Evolutionary conservation across 352 stramenopile genomes (phyloP).

Genomic region (Globisporangium nagaii): DNA sequence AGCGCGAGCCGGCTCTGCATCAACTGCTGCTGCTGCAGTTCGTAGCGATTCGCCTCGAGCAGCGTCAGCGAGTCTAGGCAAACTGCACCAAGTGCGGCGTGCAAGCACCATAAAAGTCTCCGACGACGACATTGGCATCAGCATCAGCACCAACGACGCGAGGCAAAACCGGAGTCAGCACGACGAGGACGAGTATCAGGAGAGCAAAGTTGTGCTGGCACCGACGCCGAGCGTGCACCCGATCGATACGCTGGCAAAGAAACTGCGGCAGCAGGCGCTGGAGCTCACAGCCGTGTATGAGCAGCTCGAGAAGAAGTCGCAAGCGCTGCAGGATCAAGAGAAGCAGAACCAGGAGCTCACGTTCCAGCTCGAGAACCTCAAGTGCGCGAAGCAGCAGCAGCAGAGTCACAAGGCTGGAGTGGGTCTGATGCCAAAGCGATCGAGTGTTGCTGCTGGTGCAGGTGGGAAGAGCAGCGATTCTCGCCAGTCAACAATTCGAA

Average conservation of each 20-base stretch:
- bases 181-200: neutral
- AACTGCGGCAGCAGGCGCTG: constrained; percentile 58
- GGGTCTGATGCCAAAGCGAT: neutral
- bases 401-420: constrained; percentile 1
- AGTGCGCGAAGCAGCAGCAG: constrained; percentile 9
- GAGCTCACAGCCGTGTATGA: constrained; percentile 74
- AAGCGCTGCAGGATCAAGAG: constrained; percentile 30
- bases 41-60: too few species aligned
- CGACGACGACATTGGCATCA: neutral
- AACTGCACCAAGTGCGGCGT: neutral
- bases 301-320: constrained; percentile 52
- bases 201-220: neutral
- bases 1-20: neutral
- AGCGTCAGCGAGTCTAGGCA: neutral
- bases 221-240: constrained; percentile 27
- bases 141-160: neutral
- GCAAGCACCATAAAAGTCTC: neutral
- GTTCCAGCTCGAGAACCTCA: constrained; percentile 37
- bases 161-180: too few species aligned
- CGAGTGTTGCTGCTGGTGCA: neutral
- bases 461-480: neutral
- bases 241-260: constrained; percentile 66
- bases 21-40: too few species aligned
- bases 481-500: neutral
- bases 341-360: constrained; percentile 34